Evolutionary conservation across 176 grass and related monocot species (phyloP).

Genomic region (Avena atlantica): DNA sequence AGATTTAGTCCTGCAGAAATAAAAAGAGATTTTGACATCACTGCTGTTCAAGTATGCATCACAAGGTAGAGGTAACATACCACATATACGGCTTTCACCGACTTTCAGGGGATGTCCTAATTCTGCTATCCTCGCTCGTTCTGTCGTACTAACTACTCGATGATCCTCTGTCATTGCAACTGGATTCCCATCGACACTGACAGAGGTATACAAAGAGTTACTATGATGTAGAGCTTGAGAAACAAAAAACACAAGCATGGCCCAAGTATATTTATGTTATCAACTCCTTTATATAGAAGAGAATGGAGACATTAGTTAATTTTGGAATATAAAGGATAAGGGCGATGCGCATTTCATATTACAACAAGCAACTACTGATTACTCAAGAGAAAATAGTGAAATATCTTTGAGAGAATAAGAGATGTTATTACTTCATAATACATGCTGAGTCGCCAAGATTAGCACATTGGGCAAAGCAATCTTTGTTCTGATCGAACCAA

Average conservation of each 20-base stretch:
- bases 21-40: slow-evolving; percentile 18
- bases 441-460: slow-evolving; percentile 83
- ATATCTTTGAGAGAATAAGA: slow-evolving; percentile 8
- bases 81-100: slow-evolving; percentile 68
- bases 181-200: slow-evolving; percentile 60
- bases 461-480: slow-evolving; percentile 76
- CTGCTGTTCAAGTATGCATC: background rate
- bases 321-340: slow-evolving; percentile 25
- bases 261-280: slow-evolving; percentile 12
- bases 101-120: slow-evolving; percentile 69
- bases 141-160: slow-evolving; percentile 59
- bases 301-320: slow-evolving; percentile 20
- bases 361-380: slow-evolving; percentile 7
- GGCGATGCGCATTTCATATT: background rate
- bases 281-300: background rate
- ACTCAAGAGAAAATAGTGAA: background rate
- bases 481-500: slow-evolving; percentile 65
- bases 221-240: background rate
- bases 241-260: background rate
- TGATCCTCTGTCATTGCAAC: slow-evolving; percentile 74
- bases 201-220: slow-evolving; percentile 26
- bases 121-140: slow-evolving; percentile 57
- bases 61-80: slow-evolving; percentile 49
- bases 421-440: slow-evolving; percentile 61
- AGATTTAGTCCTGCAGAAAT: slow-evolving; percentile 70